Evolutionary conservation across 2,329 filamentous ascomycete species (phyloP), one percentile per base, ranked within the genome.

Genomic region (Fonsecaea monophora): DNA sequence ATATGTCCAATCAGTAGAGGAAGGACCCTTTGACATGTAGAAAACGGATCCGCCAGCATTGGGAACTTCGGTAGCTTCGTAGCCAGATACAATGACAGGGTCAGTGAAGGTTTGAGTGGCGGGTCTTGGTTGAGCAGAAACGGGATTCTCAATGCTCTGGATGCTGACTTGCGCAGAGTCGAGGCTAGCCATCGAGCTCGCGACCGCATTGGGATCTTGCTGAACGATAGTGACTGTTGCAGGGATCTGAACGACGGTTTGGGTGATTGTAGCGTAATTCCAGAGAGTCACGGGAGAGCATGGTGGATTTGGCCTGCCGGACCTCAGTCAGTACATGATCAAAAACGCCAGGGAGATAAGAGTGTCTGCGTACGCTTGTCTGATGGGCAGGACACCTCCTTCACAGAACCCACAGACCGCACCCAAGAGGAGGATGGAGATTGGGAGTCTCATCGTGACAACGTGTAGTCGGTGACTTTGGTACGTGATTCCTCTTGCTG

Each of bases 161-260:
- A 68, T 45, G n/a, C 65, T 64, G 57, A 69, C 58, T 40, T 65
- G 57, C 15, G 57, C 54, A n/a, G 70, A 68, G 57, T 72, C 70
- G 10, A 70, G 30, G 9, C 45, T 65, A 35, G 68, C 68, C 61
- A 66, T 64, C 15, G 56, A 68, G 21, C 54, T 65, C 13, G 70
- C 63, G 56, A 70, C 54, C 18, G 68, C 66, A 37, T 53, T 53
- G 18, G 70, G 70, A 35, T 73, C 68, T 62, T 68, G 65, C n/a
- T 62, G 56, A 59, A 70, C 62, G 42, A 73, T 71, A 25, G 71
- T 73, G 18, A 70, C 65, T 7, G 65, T 68, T 15, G 64, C 56
- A 56, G 68, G 70, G n/a, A 58, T 37, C 34, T 60, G 40, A 10
- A 62, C 62, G 57, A 69, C 54, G n/a, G 64, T 65, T 18, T 64